A percentile compares a stretch with the other conserved stretches of the same genome.
phyloP scores from a whole-genome alignment of 352 stramenopile genomes.

The Pythium utonaiense region DNA sequence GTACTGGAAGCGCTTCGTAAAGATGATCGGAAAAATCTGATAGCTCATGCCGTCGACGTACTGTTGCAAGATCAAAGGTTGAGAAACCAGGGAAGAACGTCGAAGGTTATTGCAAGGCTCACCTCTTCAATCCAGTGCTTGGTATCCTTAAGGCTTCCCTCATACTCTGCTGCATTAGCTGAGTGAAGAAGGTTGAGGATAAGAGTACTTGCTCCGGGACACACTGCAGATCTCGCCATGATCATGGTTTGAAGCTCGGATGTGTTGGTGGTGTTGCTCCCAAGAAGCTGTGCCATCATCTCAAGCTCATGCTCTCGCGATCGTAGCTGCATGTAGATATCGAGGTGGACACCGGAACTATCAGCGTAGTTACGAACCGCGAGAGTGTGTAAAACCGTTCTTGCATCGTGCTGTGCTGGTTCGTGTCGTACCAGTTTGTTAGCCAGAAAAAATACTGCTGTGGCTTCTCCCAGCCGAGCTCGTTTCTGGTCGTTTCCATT shows the following conservation, averaged over 20 bases:
- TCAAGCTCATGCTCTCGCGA: slow-evolving; percentile 46
- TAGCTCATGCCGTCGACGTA: slow-evolving; percentile 70
- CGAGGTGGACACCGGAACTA: slow-evolving; percentile 38
- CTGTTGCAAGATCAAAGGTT: slow-evolving; percentile 17
- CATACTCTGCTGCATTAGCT: slow-evolving; percentile 37
- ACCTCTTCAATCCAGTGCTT: slow-evolving; percentile 71
- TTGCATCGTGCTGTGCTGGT: slow-evolving; percentile 40
- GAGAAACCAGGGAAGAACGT: no score
- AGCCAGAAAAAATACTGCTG: slow-evolving; percentile 61
- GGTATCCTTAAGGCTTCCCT: slow-evolving; percentile 22
- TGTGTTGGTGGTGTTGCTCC: slow-evolving; percentile 41
- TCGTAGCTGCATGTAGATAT: slow-evolving; percentile 56
- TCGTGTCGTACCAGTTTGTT: slow-evolving; percentile 32
- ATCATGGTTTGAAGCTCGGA: slow-evolving; percentile 50
- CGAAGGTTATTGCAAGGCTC: no score
- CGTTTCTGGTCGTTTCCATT: slow-evolving; percentile 44
- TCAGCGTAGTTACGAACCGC: slow-evolving; percentile 58
- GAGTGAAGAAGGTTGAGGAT: slow-evolving; percentile 70
- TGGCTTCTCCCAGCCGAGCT: slow-evolving; percentile 39
- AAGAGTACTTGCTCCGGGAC: slow-evolving; percentile 53
- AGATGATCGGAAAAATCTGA: slow-evolving; percentile 63
- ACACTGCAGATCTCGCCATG: slow-evolving; percentile 47
- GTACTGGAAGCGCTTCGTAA: slow-evolving; percentile 50
- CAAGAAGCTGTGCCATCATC: slow-evolving; percentile 42
- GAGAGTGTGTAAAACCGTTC: slow-evolving; percentile 54